phyloP scores from a whole-genome alignment of 345 rosid species.

The Aquilaria malaccensis region DNA sequence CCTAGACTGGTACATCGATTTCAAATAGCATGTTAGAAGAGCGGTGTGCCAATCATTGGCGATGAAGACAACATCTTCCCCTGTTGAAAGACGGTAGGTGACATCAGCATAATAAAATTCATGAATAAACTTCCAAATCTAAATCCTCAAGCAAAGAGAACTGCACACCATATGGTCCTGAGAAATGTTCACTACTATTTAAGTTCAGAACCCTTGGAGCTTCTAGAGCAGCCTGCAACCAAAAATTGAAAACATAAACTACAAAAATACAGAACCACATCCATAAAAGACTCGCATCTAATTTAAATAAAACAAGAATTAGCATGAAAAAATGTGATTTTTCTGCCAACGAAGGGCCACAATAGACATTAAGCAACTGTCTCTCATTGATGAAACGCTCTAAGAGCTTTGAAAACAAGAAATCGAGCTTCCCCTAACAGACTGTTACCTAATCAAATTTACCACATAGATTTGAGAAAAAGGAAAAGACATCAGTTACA shows the following conservation, averaged over 20 bases:
- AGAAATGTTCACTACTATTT: conserved; percentile 44
- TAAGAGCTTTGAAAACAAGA: no score
- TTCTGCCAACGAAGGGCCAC: no score
- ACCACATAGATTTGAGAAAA: no score
- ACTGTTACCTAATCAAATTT: no score
- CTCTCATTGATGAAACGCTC: no score
- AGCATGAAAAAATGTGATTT: no score
- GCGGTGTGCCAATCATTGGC: conserved; percentile 98
- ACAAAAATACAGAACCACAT: background rate
- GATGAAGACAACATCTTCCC: conserved; percentile 75
- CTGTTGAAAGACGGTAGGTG: conserved; percentile 26
- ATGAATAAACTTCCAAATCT: background rate
- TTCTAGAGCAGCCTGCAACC: conserved; percentile 81
- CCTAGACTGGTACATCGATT: conserved; percentile 53
- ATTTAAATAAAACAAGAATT: no score
- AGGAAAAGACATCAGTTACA: no score
- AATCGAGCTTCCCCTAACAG: no score
- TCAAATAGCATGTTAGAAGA: conserved; percentile 80
- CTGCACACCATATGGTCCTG: conserved; percentile 81
- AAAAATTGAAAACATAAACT: background rate
- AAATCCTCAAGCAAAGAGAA: conserved; percentile 2
- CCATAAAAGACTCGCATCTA: no score
- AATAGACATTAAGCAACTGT: no score
- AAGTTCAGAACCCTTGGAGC: conserved; percentile 79
- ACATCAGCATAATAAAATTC: background rate